Conservation (phyloP, 129 eudicot genomes). For the Logfia minima region DNA sequence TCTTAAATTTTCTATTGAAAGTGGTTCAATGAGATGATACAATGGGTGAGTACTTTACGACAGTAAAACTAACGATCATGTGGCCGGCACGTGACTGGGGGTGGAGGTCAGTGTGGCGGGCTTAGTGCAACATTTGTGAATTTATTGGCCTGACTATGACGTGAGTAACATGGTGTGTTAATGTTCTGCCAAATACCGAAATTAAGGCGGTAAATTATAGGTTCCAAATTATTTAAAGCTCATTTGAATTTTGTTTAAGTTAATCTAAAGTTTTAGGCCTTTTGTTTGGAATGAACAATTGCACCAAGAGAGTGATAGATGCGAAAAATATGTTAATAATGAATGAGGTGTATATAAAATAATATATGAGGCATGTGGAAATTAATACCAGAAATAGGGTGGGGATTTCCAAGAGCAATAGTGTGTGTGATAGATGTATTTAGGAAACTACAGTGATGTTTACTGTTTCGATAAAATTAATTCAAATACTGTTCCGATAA, state of each 20-base stretch:
- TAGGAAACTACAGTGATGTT: conserved; percentile 13
- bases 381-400: not conserved
- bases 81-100: conserved; percentile 25
- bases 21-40: not conserved
- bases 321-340: not conserved
- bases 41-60: not conserved
- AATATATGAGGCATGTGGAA: conserved; percentile 11
- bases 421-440: conserved; percentile 8
- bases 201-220: not conserved
- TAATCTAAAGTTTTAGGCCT: too few species aligned
- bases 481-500: too few species aligned
- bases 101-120: conserved; percentile 24
- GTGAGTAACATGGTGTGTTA: conserved; percentile 16
- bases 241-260: not conserved
- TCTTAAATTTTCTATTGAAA: too few species aligned
- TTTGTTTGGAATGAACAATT: not conserved
- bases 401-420: not conserved
- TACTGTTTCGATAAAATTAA: too few species aligned
- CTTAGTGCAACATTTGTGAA: conserved; percentile 9
- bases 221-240: not conserved
- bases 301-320: not conserved
- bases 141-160: not conserved
- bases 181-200: not conserved
- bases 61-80: conserved; percentile 22
- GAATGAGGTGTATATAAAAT: not conserved